A percentile compares a stretch with the other conserved stretches of the same genome.
These are phyloP conservation scores for Fraxinus albicans DNA, from an alignment of 305 asterid species.

Conservation along the genomic window DNA sequence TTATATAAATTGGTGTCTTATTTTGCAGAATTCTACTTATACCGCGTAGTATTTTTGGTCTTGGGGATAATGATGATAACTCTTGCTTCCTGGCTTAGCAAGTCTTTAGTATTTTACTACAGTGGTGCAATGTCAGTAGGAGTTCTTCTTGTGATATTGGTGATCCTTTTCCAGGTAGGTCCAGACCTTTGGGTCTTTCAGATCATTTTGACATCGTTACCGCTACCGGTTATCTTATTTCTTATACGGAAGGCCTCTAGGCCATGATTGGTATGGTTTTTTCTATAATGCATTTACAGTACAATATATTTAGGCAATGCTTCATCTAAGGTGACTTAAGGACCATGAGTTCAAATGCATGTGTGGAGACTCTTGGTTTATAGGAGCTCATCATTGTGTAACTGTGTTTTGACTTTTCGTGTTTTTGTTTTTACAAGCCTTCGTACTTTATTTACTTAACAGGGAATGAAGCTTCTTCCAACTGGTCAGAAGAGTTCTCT, in stretches of 20 bases:
- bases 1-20: neutral
- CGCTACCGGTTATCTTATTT: slow-evolving; percentile 2
- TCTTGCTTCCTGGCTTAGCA: slow-evolving; percentile 72
- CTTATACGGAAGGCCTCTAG: slow-evolving; percentile 2
- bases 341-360: slow-evolving; percentile 16
- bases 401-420: neutral
- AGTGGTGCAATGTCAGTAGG: slow-evolving; percentile 82
- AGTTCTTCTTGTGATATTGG: slow-evolving; percentile 68
- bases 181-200: slow-evolving; percentile 2
- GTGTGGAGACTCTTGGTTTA: neutral
- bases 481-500: slow-evolving; percentile 76
- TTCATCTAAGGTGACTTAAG: slow-evolving; percentile 7
- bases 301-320: neutral
- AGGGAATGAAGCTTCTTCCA: slow-evolving; percentile 99
- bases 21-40: slow-evolving; percentile 62
- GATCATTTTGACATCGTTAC: neutral
- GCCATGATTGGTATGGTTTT: neutral
- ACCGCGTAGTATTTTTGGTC: slow-evolving; percentile 65
- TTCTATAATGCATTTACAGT: neutral
- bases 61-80: slow-evolving; percentile 57
- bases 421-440: neutral
- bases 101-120: slow-evolving; percentile 76
- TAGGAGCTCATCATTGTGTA: neutral
- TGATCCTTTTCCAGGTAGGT: slow-evolving; percentile 86
- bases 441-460: slow-evolving; percentile 26